Conservation (phyloP, 179 eudicot species). For the Monotropa hypopitys region DNA sequence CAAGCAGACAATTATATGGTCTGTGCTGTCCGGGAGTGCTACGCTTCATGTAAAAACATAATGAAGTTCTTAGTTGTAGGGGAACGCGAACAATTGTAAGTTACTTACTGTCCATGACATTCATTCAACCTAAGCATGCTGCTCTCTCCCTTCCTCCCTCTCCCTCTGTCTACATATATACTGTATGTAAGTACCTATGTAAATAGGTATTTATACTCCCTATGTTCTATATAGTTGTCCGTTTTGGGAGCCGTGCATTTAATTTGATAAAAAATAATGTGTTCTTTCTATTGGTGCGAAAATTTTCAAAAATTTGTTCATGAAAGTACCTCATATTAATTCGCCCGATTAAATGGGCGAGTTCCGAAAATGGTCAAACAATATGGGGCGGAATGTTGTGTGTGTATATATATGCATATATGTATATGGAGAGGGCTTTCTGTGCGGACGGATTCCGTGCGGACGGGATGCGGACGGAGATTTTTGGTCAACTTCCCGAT, state of each 20-base stretch:
- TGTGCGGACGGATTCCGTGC: too few species aligned
- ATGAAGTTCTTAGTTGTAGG: conserved; percentile 67
- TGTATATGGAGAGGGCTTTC: too few species aligned
- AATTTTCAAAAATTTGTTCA: background rate
- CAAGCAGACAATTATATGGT: conserved; percentile 60
- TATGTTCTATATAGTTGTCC: background rate
- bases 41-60: conserved; percentile 71
- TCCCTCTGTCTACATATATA: background rate
- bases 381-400: background rate
- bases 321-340: background rate
- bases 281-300: background rate
- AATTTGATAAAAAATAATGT: background rate
- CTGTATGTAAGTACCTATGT: background rate
- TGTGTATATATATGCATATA: background rate
- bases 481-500: too few species aligned
- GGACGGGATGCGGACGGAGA: too few species aligned
- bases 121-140: background rate
- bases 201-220: background rate
- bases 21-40: conserved; percentile 83
- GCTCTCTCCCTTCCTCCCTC: background rate
- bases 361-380: background rate
- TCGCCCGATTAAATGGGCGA: background rate
- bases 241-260: background rate
- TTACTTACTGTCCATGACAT: conserved; percentile 4
- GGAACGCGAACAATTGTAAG: conserved; percentile 58